Percentiles rank a stretch among this genome's conserved stretches.
These are phyloP conservation scores for Aplosporella prunicola DNA, from an alignment of 2,329 filamentous ascomycete species.

Conservation along the genomic window DNA sequence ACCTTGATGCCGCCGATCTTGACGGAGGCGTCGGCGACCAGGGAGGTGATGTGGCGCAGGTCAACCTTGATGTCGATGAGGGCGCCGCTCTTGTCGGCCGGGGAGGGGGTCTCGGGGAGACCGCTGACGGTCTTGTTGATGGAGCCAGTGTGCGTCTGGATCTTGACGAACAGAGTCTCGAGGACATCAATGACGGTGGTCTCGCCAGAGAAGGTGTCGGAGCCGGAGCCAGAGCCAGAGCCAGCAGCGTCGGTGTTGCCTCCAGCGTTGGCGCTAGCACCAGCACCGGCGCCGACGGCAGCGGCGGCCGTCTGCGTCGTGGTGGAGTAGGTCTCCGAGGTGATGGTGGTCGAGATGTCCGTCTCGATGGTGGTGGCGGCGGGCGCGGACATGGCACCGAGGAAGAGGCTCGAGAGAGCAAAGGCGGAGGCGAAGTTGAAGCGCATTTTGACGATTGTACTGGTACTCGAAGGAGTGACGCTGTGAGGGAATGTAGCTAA, in stretches of 20 bases:
- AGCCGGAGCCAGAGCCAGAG: no score
- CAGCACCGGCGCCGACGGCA: no score
- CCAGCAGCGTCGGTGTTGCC: no score
- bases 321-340: slow-evolving; percentile 6
- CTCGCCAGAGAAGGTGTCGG: slow-evolving; percentile 1
- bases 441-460: slow-evolving; percentile 10
- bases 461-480: background rate
- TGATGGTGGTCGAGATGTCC: background rate
- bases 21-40: slow-evolving; percentile 9
- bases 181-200: slow-evolving; percentile 8
- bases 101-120: slow-evolving; percentile 1
- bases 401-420: slow-evolving; percentile 10
- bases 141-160: slow-evolving; percentile 9
- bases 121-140: slow-evolving; percentile 11
- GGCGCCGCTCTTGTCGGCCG: slow-evolving; percentile 5
- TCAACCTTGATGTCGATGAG: slow-evolving; percentile 9
- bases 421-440: slow-evolving; percentile 11
- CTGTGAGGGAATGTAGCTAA: background rate
- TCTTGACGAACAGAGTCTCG: slow-evolving; percentile 8
- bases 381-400: slow-evolving; percentile 10
- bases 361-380: slow-evolving; percentile 2
- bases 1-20: slow-evolving; percentile 8
- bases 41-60: slow-evolving; percentile 7
- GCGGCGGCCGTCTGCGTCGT: slow-evolving; percentile 8
- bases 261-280: no score